These are phyloP conservation scores for Sugiyamaella japonica DNA, from an alignment of 1,139 yeast genomes.

Conservation along the genomic window DNA sequence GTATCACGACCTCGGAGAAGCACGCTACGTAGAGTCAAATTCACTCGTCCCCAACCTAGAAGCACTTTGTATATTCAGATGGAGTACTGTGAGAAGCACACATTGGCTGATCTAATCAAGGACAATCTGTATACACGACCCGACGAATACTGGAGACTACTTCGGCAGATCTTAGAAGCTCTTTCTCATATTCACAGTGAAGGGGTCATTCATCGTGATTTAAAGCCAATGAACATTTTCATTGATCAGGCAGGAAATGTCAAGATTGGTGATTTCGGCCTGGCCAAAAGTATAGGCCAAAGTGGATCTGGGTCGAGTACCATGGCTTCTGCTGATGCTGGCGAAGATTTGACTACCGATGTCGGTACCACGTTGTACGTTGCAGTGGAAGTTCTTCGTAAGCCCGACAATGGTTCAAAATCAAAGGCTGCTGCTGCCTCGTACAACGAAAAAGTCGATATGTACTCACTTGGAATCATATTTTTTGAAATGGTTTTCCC, in stretches of 20 bases:
- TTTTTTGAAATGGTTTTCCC: slow-evolving; percentile 93
- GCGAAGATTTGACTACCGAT: slow-evolving; percentile 85
- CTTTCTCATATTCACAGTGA: slow-evolving; percentile 87
- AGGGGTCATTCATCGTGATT: slow-evolving; percentile 92
- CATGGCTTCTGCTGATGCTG: slow-evolving; percentile 25
- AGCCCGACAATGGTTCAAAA: slow-evolving; percentile 15
- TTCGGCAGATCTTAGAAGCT: slow-evolving; percentile 88
- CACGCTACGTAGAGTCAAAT: slow-evolving; percentile 6
- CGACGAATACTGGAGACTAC: slow-evolving; percentile 84
- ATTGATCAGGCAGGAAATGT: slow-evolving; percentile 86
- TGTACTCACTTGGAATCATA: slow-evolving; percentile 92
- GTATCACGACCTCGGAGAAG: neutral
- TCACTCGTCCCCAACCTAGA: slow-evolving; percentile 18
- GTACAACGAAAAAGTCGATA: slow-evolving; percentile 89
- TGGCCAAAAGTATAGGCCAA: slow-evolving; percentile 60
- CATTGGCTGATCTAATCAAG: slow-evolving; percentile 76
- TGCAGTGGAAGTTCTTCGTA: slow-evolving; percentile 77
- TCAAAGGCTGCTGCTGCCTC: slow-evolving; percentile 30
- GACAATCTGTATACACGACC: slow-evolving; percentile 74
- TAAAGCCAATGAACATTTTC: slow-evolving; percentile 94
- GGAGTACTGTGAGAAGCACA: slow-evolving; percentile 97
- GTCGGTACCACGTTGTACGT: slow-evolving; percentile 93
- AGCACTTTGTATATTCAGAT: slow-evolving; percentile 82
- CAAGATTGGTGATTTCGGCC: slow-evolving; percentile 95
- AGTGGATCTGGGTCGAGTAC: slow-evolving; percentile 32